Conservation (phyloP, 2,329 filamentous ascomycete genomes). For the Pyrenochaeta sp. region DNA sequence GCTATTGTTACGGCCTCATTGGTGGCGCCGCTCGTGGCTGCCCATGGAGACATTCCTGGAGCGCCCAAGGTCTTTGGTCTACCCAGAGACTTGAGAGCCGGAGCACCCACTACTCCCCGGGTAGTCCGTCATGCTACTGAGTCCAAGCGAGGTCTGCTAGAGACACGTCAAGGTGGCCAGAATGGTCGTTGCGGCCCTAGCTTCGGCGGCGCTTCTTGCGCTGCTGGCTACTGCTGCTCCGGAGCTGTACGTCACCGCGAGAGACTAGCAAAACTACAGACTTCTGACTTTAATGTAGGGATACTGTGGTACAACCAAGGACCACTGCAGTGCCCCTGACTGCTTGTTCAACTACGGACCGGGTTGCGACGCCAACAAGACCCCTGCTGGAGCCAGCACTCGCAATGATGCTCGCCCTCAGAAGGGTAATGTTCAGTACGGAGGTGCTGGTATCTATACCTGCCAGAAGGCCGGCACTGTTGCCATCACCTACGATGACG, state of each 20-base stretch:
- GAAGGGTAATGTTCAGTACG: slow-evolving; percentile 65
- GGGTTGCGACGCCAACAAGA: slow-evolving; percentile 67
- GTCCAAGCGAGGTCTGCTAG: slow-evolving; percentile 26
- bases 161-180: slow-evolving; percentile 46
- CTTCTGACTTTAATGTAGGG: slow-evolving; percentile 29
- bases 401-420: slow-evolving; percentile 61
- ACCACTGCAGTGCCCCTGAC: slow-evolving; percentile 68
- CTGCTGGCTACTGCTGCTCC: slow-evolving; percentile 47
- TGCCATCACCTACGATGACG: slow-evolving; percentile 74
- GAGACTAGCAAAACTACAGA: too few species aligned
- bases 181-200: slow-evolving; percentile 44
- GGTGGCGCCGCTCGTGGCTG: slow-evolving; percentile 41
- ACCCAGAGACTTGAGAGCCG: background rate
- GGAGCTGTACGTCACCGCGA: slow-evolving; percentile 31
- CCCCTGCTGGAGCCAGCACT: slow-evolving; percentile 64
- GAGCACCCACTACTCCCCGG: background rate
- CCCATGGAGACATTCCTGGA: slow-evolving; percentile 39
- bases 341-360: slow-evolving; percentile 69
- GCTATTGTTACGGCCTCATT: slow-evolving; percentile 37
- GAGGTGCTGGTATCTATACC: slow-evolving; percentile 63
- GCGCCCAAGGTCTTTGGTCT: slow-evolving; percentile 19
- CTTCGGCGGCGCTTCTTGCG: slow-evolving; percentile 41
- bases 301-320: slow-evolving; percentile 63
- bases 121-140: slow-evolving; percentile 24
- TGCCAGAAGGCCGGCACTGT: slow-evolving; percentile 65